phyloP scores from a whole-genome alignment of 2,329 filamentous ascomycete genomes.

The Diplodia scrobiculata region DNA sequence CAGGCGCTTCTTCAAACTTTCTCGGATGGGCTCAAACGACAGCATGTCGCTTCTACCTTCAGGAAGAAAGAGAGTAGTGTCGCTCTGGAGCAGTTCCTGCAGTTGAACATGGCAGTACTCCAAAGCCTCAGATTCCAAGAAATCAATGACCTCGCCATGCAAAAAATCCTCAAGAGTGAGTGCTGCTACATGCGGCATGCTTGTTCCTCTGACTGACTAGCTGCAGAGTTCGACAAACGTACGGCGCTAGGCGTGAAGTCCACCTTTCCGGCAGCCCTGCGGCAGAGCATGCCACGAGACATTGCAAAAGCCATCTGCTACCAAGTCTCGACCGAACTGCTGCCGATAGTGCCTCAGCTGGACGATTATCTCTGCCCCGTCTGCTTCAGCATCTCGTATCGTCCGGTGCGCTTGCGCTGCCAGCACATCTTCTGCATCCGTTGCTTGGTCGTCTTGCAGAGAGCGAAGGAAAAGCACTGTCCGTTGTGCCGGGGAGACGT shows the following conservation, averaged over 20 bases:
- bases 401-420: slow-evolving; percentile 76
- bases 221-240: slow-evolving; percentile 80
- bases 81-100: slow-evolving; percentile 69
- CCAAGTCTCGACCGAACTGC: slow-evolving; percentile 70
- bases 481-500: slow-evolving; percentile 74
- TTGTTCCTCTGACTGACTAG: background rate
- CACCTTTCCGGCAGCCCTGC: slow-evolving; percentile 62
- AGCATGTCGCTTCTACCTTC: slow-evolving; percentile 59
- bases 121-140: slow-evolving; percentile 81
- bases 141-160: slow-evolving; percentile 74
- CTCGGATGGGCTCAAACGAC: slow-evolving; percentile 64
- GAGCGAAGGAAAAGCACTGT: slow-evolving; percentile 67
- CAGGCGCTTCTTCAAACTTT: slow-evolving; percentile 71
- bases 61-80: slow-evolving; percentile 65
- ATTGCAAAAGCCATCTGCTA: slow-evolving; percentile 76
- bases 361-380: slow-evolving; percentile 83
- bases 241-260: slow-evolving; percentile 71
- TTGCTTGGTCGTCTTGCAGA: slow-evolving; percentile 79
- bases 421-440: slow-evolving; percentile 80
- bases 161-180: slow-evolving; percentile 82
- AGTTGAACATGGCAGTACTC: slow-evolving; percentile 74
- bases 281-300: slow-evolving; percentile 63
- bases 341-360: slow-evolving; percentile 75
- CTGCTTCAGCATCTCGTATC: slow-evolving; percentile 76
- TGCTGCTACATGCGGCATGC: slow-evolving; percentile 18